Conservation (phyloP, 2,329 filamentous ascomycete species). For the Colletotrichum eleusines region DNA sequence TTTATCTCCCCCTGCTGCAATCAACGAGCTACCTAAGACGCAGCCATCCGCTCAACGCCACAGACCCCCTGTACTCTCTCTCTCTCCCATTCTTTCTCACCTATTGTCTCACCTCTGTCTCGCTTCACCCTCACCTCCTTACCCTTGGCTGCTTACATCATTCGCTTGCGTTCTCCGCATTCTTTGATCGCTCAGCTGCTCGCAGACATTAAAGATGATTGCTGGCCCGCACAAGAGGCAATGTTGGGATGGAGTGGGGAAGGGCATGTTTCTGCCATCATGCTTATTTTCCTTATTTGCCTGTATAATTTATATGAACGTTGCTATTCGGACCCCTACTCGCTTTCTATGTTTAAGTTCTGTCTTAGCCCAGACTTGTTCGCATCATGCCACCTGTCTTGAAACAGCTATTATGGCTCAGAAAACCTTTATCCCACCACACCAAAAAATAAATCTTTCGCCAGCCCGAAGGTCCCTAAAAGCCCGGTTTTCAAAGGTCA, state of each 20-base stretch:
- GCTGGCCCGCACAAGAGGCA: neutral
- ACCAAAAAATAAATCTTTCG: neutral
- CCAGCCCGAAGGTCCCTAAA: neutral
- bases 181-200: slow-evolving; percentile 1
- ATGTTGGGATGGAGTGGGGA: neutral
- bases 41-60: slow-evolving; percentile 22
- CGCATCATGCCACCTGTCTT: neutral
- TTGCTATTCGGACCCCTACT: neutral
- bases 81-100: neutral
- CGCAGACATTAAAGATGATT: neutral
- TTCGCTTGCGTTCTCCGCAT: slow-evolving; percentile 15
- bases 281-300: neutral
- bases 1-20: slow-evolving; percentile 16
- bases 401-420: neutral
- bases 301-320: neutral
- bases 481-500: neutral
- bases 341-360: neutral
- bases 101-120: slow-evolving; percentile 12
- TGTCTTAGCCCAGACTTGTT: neutral
- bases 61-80: slow-evolving; percentile 1
- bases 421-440: neutral
- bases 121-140: slow-evolving; percentile 8
- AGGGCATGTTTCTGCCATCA: neutral
- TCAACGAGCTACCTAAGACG: neutral
- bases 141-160: neutral